phyloP scores from a whole-genome alignment of 169 alveolate species.

The Theileria annulata region DNA sequence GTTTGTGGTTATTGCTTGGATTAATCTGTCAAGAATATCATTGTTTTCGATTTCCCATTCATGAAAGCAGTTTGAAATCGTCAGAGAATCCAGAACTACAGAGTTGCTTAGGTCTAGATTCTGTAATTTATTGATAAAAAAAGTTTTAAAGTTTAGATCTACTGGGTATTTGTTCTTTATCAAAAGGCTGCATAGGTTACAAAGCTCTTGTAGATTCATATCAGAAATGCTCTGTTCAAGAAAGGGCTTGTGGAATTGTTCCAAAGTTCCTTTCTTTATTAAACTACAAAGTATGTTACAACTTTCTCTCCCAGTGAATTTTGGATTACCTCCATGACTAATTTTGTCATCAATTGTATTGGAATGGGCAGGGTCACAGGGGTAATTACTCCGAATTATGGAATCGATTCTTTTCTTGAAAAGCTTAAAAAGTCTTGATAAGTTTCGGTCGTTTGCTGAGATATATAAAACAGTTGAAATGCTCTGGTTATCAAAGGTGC shows the following conservation, averaged over 20 bases:
- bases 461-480: constrained; percentile 44
- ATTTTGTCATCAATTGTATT: not conserved
- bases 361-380: not conserved
- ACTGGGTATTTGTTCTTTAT: constrained; percentile 22
- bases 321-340: not conserved
- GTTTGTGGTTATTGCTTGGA: not conserved
- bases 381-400: not conserved
- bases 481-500: constrained; percentile 21
- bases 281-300: constrained; percentile 51
- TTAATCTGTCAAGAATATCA: constrained; percentile 1
- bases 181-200: constrained; percentile 53
- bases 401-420: constrained; percentile 16
- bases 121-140: constrained; percentile 12
- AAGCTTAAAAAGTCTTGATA: not conserved
- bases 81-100: constrained; percentile 47
- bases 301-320: constrained; percentile 42
- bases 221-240: constrained; percentile 22
- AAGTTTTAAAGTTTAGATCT: constrained; percentile 4
- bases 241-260: constrained; percentile 1
- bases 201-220: constrained; percentile 63
- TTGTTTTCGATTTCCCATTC: constrained; percentile 22
- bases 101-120: not conserved
- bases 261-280: constrained; percentile 38
- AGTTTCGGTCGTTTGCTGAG: constrained; percentile 19
- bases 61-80: constrained; percentile 37